Evolutionary conservation across 805 yeast species (phyloP).

Genomic region (Metschnikowia lunata): DNA sequence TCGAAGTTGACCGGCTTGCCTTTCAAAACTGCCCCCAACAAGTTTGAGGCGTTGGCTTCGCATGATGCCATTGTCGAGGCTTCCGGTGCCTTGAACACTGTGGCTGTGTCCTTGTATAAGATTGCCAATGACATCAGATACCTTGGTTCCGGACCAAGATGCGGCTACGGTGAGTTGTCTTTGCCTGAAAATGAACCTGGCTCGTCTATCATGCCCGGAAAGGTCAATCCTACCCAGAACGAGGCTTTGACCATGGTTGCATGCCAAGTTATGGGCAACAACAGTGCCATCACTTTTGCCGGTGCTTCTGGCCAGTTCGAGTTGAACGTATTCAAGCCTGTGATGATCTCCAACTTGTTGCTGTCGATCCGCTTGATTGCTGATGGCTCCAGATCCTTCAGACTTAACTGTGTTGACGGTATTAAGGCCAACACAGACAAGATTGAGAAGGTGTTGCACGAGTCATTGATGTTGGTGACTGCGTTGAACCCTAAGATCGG

Average conservation of each 20-base stretch:
- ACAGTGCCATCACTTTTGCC: slow-evolving; percentile 90
- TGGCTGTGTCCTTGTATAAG: slow-evolving; percentile 90
- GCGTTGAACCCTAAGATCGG: slow-evolving; percentile 99
- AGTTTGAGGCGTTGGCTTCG: slow-evolving; percentile 98
- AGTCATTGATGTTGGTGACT: slow-evolving; percentile 96
- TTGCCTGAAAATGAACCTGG: slow-evolving; percentile 99
- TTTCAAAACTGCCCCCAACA: slow-evolving; percentile 95
- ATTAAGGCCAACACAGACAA: slow-evolving; percentile 83
- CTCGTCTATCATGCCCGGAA: slow-evolving; percentile 99
- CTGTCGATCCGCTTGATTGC: slow-evolving; percentile 83
- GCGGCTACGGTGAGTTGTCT: slow-evolving; percentile 95
- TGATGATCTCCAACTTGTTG: slow-evolving; percentile 85
- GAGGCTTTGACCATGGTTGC: slow-evolving; percentile 99
- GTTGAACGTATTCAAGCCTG: slow-evolving; percentile 96
- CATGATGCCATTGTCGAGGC: slow-evolving; percentile 98
- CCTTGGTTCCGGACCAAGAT: slow-evolving; percentile 98
- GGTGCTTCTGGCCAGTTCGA: slow-evolving; percentile 99
- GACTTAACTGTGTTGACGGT: slow-evolving; percentile 92
- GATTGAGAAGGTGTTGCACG: slow-evolving; percentile 83
- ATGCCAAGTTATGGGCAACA: slow-evolving; percentile 96
- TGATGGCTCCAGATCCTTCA: slow-evolving; percentile 87
- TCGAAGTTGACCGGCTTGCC: slow-evolving; percentile 81
- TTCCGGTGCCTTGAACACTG: slow-evolving; percentile 93
- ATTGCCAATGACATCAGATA: slow-evolving; percentile 98
- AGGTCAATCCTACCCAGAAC: slow-evolving; percentile 98